Base-by-base conservation (phyloP, 306 rosid genomes). In the cucumber (Cucumis sativus) region DNA sequence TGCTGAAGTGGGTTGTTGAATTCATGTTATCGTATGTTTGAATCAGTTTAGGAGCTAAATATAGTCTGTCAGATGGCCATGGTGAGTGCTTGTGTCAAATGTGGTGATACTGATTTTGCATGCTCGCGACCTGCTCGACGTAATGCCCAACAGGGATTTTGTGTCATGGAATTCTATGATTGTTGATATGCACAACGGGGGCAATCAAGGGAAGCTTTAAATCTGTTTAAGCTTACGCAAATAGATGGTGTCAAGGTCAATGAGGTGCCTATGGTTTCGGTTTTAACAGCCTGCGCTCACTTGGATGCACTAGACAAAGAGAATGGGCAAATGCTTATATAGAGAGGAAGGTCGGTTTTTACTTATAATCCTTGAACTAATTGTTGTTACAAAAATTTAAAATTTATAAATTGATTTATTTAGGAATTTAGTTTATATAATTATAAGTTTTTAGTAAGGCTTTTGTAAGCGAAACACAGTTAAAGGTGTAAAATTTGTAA, bases 231-330 rank as follows among this genome's bases (percentile, higher is more conserved):
- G 43, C 63, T 78, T 78, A 87, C 87, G 93, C 90, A 91, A 57
- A 75, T 80, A 68, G 88, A 83, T 81, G 87, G 87, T 79, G 86
- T 91, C 33, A 83, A 79, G 76, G 79, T 91, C 23, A 82, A 84
- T 86, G 90, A 83, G 83, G 89, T 86, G 55, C 83, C 85, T 62
- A 84, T 89, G 91, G 93, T 87, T 80, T 86, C 83, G 3, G 88
- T 89, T n/a, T 73, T 91, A 62, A 79, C 85, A 0, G 87, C 88
- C 0, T n/a, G 93, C 28, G 79, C 88, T 9, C 90, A 83, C 57
- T 78, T 84, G 71, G 91, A 89, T 28, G 89, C 89, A 17, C 76
- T 89, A 84, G 91, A 87, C 82, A 86, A 40, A 91, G 93, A 47
- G 82, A 85, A 80, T 89, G 91, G 88, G 91, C 87, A 0, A 86